Percentiles rank a stretch among this genome's conserved stretches.
Evolutionary conservation across 805 yeast species (phyloP).

Genomic region (Wickerhamomyces alni): DNA sequence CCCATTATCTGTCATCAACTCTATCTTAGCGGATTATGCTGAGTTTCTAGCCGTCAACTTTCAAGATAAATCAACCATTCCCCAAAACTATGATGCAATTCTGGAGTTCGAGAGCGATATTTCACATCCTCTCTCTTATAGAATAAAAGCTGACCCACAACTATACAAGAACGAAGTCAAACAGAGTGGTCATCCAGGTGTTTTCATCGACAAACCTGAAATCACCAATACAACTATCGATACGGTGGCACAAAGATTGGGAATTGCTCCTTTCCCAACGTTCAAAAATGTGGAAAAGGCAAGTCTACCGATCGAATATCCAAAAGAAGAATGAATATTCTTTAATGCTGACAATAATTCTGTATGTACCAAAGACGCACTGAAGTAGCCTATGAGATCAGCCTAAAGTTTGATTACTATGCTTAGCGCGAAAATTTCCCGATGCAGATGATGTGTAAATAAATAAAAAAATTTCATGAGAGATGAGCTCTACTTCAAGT

Average conservation of each 20-base stretch:
- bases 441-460: neutral
- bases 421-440: neutral
- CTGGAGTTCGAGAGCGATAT: conserved; percentile 23
- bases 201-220: conserved; percentile 34
- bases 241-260: conserved; percentile 6
- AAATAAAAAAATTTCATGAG: conserved; percentile 2
- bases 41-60: conserved; percentile 29
- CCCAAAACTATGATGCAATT: conserved; percentile 14
- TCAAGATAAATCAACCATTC: conserved; percentile 17
- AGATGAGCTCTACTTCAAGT: conserved; percentile 5
- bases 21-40: conserved; percentile 30
- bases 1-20: conserved; percentile 43
- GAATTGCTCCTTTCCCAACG: conserved; percentile 41
- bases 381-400: conserved; percentile 7
- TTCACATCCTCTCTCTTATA: conserved; percentile 24
- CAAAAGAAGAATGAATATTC: conserved; percentile 11
- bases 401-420: conserved; percentile 4
- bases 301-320: conserved; percentile 37
- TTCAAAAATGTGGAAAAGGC: conserved; percentile 66
- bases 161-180: conserved; percentile 15
- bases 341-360: too few relatives aligned
- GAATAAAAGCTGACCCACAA: conserved; percentile 8
- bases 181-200: conserved; percentile 32
- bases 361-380: too few relatives aligned
- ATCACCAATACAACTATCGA: conserved; percentile 32